Percentiles rank a stretch among this genome's conserved stretches.
phyloP scores from a whole-genome alignment of 768 basidiomycete genomes.

The Exidia glandulosa region DNA sequence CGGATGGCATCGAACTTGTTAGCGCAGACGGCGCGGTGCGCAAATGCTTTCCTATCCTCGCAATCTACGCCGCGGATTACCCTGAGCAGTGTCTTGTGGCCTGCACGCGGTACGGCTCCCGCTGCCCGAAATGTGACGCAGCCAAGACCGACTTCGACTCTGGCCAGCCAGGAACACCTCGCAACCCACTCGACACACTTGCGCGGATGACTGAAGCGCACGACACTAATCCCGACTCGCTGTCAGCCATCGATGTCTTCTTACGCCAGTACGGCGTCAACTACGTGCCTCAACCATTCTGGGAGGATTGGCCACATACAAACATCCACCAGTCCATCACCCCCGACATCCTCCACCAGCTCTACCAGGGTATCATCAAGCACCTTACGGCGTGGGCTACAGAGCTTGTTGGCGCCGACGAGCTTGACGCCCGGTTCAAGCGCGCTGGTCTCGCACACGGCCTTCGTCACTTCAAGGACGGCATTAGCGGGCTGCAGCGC shows the following conservation, averaged over 20 bases:
- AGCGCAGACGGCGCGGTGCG: constrained; percentile 29
- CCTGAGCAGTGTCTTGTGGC: constrained; percentile 12
- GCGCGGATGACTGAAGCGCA: background rate
- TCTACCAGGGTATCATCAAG: constrained; percentile 25
- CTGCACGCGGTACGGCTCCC: constrained; percentile 9
- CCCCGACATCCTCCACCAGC: constrained; percentile 25
- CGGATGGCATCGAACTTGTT: constrained; percentile 19
- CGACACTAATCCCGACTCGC: background rate
- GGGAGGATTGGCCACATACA: constrained; percentile 18
- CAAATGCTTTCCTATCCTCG: constrained; percentile 20
- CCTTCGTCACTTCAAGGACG: constrained; percentile 23
- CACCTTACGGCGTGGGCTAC: constrained; percentile 23
- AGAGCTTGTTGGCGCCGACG: constrained; percentile 13
- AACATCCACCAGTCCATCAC: constrained; percentile 17
- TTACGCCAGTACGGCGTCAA: background rate
- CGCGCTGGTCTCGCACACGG: constrained; percentile 25
- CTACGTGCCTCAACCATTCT: constrained; percentile 13
- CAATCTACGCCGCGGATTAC: constrained; percentile 14
- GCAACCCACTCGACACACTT: background rate
- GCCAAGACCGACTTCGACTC: constrained; percentile 5
- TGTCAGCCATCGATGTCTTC: background rate
- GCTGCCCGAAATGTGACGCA: constrained; percentile 12
- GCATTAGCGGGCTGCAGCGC: constrained; percentile 21
- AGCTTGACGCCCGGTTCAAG: constrained; percentile 25
- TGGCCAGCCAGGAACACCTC: background rate